Conservation (phyloP, 2,329 filamentous ascomycete species). For the Fusarium heterosporum region DNA sequence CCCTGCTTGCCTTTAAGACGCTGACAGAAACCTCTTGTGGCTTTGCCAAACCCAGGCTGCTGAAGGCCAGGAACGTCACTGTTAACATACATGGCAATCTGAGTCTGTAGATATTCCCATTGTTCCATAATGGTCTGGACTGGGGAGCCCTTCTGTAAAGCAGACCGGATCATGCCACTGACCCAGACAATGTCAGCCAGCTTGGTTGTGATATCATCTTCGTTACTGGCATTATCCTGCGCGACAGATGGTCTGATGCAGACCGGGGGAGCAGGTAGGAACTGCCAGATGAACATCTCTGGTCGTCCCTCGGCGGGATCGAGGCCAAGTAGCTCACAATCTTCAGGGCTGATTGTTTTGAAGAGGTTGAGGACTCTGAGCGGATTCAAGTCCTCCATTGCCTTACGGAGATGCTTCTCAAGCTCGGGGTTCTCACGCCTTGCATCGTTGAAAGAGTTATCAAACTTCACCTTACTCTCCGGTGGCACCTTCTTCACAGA, state of each 20-base stretch:
- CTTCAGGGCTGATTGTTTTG: conserved; percentile 83
- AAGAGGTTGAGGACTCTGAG: conserved; percentile 91
- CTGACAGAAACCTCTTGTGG: conserved; percentile 93
- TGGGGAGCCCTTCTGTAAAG: conserved; percentile 83
- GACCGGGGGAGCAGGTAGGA: conserved; percentile 91
- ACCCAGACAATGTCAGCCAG: conserved; percentile 96
- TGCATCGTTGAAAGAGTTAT: conserved; percentile 84
- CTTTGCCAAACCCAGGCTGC: conserved; percentile 86
- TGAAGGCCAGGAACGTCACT: conserved; percentile 94
- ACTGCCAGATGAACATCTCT: conserved; percentile 98
- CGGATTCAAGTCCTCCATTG: conserved; percentile 93
- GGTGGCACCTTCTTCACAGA: conserved; percentile 87
- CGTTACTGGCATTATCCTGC: conserved; percentile 92
- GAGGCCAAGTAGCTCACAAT: conserved; percentile 92
- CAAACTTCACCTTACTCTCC: conserved; percentile 83
- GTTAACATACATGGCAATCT: conserved; percentile 98
- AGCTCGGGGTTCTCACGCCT: conserved; percentile 83
- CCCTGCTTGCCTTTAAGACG: conserved; percentile 97
- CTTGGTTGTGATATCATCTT: conserved; percentile 96
- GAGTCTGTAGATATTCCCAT: conserved; percentile 96
- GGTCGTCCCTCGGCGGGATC: conserved; percentile 88
- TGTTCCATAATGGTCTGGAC: conserved; percentile 95
- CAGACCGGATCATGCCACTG: conserved; percentile 86
- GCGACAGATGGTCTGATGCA: conserved; percentile 94
- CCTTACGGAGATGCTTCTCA: conserved; percentile 91